These are phyloP conservation scores for Cryptococcus deneoformans DNA, from an alignment of 1,284 basidiomycete species.

Conservation along the genomic window DNA sequence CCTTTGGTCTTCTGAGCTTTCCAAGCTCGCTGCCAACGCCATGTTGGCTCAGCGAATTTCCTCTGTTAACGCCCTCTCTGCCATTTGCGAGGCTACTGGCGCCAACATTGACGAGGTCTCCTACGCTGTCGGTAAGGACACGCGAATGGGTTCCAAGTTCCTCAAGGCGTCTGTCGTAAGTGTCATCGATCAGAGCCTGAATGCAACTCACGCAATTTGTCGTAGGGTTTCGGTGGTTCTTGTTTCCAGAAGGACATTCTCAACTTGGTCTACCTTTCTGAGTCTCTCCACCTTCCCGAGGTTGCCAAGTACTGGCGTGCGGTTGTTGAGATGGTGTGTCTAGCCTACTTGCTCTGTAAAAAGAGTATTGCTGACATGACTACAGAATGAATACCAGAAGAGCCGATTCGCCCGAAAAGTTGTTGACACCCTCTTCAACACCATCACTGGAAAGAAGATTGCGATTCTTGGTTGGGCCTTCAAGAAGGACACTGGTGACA, in stretches of 20 bases:
- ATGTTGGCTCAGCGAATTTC: constrained; percentile 99
- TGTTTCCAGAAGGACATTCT: constrained; percentile 99
- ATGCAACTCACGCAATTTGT: not conserved
- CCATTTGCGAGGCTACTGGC: constrained; percentile 99
- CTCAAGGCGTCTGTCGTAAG: constrained; percentile 62
- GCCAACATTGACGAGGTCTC: constrained; percentile 99
- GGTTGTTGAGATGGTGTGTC: constrained; percentile 71
- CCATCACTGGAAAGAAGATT: constrained; percentile 75
- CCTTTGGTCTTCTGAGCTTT: constrained; percentile 97
- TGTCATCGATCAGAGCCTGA: not conserved
- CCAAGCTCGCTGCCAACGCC: constrained; percentile 98
- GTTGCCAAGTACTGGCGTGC: constrained; percentile 98
- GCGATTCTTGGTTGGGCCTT: constrained; percentile 89
- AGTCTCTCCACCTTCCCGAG: constrained; percentile 89
- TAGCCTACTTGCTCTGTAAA: constrained; percentile 9
- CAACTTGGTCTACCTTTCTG: constrained; percentile 95
- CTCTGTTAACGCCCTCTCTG: constrained; percentile 95
- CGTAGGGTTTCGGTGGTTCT: constrained; percentile 81
- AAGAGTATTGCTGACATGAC: constrained; percentile 2
- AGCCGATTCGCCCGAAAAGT: constrained; percentile 81
- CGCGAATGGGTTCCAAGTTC: constrained; percentile 93
- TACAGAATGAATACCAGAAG: constrained; percentile 87
- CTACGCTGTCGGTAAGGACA: constrained; percentile 88
- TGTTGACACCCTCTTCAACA: constrained; percentile 96
- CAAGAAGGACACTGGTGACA: constrained; percentile 96